Percentiles rank a stretch among this genome's conserved stretches.
These are phyloP conservation scores for Ceratorhiza oryzae-sativae DNA, from an alignment of 1,284 basidiomycete genomes.

Conservation along the genomic window DNA sequence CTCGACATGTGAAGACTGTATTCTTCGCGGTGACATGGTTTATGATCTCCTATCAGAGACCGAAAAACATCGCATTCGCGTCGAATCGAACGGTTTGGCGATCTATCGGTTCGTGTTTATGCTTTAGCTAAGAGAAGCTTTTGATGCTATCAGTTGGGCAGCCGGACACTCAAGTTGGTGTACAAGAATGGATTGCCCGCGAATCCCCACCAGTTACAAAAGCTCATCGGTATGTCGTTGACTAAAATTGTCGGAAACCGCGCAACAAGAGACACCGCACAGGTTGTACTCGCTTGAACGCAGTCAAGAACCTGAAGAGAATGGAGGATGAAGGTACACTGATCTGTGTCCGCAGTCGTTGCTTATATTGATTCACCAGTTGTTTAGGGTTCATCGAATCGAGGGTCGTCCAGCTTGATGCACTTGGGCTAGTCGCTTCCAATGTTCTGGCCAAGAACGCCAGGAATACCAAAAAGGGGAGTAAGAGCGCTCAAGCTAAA, in stretches of 20 bases:
- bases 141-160: not conserved
- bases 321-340: conserved; percentile 34
- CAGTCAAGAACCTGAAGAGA: conserved; percentile 3
- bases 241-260: not conserved
- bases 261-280: not conserved
- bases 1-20: conserved; percentile 24
- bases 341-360: not conserved
- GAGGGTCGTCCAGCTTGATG: conserved; percentile 1
- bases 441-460: not conserved
- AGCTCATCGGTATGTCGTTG: conserved; percentile 17
- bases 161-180: conserved; percentile 30
- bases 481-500: conserved; percentile 24
- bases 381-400: conserved; percentile 23
- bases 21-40: not conserved
- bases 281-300: conserved; percentile 24
- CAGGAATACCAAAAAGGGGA: conserved; percentile 25
- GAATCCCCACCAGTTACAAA: conserved; percentile 9
- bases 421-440: conserved; percentile 1
- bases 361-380: not conserved
- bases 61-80: not conserved
- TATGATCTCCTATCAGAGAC: conserved; percentile 3
- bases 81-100: conserved; percentile 15
- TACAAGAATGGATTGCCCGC: conserved; percentile 20
- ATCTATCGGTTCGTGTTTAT: conserved; percentile 15
- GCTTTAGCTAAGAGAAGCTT: not conserved